Conservation (phyloP, 148 eudicot genomes). For the Rhododendron ferrugineum region DNA sequence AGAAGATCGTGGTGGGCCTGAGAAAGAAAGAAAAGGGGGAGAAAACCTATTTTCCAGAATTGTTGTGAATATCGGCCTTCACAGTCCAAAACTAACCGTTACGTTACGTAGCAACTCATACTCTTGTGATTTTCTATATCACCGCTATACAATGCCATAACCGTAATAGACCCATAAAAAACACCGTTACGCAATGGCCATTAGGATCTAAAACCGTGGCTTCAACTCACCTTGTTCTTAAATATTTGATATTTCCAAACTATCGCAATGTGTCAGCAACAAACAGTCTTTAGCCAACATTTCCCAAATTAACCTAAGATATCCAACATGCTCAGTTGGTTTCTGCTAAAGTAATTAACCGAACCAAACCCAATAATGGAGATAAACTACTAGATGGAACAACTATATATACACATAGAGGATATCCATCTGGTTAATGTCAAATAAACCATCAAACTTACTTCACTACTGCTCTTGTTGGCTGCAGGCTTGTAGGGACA, state of each 20-base stretch:
- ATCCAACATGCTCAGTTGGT: not conserved
- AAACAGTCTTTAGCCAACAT: not conserved
- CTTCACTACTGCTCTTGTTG: conserved; percentile 27
- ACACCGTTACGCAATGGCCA: not conserved
- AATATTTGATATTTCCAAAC: not conserved
- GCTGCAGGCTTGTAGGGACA: conserved; percentile 70
- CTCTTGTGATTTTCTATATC: not conserved
- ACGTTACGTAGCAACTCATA: not conserved
- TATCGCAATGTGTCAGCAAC: not conserved
- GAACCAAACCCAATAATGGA: not conserved
- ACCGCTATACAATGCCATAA: not conserved
- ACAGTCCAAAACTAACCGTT: not conserved
- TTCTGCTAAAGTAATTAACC: not conserved
- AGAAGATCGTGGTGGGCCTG: not conserved
- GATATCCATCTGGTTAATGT: not conserved
- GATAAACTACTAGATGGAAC: not conserved
- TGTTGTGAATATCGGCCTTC: not conserved
- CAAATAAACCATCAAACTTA: conserved; percentile 23
- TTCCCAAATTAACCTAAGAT: not conserved
- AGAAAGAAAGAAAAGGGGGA: not conserved
- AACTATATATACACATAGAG: not conserved
- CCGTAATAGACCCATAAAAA: not conserved
- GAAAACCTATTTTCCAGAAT: not conserved
- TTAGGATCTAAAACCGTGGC: not conserved
- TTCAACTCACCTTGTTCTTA: not conserved